Evolutionary conservation across 2,329 filamentous ascomycete genomes (phyloP).

Genomic region (Neopestalotiopsis sp.): DNA sequence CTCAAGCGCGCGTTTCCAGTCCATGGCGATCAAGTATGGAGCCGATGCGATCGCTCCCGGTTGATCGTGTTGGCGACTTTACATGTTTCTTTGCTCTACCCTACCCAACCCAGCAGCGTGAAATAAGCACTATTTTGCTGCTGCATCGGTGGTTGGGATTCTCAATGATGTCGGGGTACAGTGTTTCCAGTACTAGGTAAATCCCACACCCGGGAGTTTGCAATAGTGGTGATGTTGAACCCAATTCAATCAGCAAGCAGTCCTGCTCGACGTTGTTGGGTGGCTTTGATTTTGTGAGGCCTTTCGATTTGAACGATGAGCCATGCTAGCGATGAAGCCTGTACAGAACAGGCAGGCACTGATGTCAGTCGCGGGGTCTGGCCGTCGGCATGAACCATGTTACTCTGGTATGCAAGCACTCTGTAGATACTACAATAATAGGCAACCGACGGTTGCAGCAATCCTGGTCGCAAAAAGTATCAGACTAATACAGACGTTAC

Average conservation of each 20-base stretch:
- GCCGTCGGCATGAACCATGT: too few relatives aligned
- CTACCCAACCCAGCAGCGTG: not conserved
- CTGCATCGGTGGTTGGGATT: not conserved
- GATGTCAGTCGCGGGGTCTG: too few relatives aligned
- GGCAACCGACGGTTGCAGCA: not conserved
- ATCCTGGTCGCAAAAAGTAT: not conserved
- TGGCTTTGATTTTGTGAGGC: too few relatives aligned
- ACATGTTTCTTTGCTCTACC: not conserved
- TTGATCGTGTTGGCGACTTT: not conserved
- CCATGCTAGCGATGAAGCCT: too few relatives aligned
- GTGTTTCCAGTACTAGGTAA: too few relatives aligned
- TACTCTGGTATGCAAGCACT: too few relatives aligned
- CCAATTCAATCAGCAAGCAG: too few relatives aligned
- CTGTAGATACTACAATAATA: not conserved
- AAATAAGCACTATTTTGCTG: not conserved
- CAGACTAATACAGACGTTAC: not conserved
- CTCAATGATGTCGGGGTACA: not conserved
- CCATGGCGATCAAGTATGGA: not conserved
- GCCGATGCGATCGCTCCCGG: not conserved
- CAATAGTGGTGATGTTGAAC: too few relatives aligned
- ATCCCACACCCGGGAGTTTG: too few relatives aligned
- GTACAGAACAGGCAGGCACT: too few relatives aligned
- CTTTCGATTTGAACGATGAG: too few relatives aligned
- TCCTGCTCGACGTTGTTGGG: too few relatives aligned
- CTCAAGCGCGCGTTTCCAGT: constrained; percentile 1